Evolutionary conservation across 2,329 filamentous ascomycete species (phyloP).

Genomic region (Lachnellula cervina): DNA sequence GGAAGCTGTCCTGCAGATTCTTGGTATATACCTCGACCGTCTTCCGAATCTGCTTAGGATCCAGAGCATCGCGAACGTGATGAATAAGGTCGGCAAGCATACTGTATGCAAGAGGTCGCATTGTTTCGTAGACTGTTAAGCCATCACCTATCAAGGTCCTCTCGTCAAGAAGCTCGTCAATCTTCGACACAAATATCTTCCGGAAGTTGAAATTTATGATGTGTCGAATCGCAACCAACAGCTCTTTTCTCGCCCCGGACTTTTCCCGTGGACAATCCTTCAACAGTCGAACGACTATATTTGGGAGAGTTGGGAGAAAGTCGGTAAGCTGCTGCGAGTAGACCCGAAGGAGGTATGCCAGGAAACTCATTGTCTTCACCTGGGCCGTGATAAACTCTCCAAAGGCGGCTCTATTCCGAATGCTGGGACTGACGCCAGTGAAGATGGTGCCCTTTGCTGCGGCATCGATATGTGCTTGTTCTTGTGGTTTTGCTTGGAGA

Average conservation of each 20-base stretch:
- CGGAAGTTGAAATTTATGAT: slow-evolving; percentile 99
- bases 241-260: slow-evolving; percentile 86
- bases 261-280: slow-evolving; percentile 95
- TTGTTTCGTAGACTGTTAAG: slow-evolving; percentile 92
- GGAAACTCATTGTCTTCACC: slow-evolving; percentile 98
- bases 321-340: slow-evolving; percentile 84
- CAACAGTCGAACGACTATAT: slow-evolving; percentile 83
- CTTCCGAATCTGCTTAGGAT: slow-evolving; percentile 84
- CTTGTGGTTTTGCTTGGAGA: slow-evolving; percentile 87
- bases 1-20: slow-evolving; percentile 92
- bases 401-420: slow-evolving; percentile 90
- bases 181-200: slow-evolving; percentile 89
- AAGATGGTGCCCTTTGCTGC: slow-evolving; percentile 75
- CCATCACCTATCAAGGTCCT: slow-evolving; percentile 92
- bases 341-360: slow-evolving; percentile 86
- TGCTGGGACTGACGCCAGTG: slow-evolving; percentile 86
- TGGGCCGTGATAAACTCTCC: slow-evolving; percentile 97
- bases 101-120: slow-evolving; percentile 92
- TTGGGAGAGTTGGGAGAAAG: slow-evolving; percentile 78
- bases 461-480: slow-evolving; percentile 84
- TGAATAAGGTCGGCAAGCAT: slow-evolving; percentile 98
- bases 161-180: slow-evolving; percentile 92
- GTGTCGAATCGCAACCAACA: slow-evolving; percentile 92
- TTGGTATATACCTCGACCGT: slow-evolving; percentile 97
- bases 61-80: slow-evolving; percentile 86